Evolutionary conservation across 1,284 basidiomycete genomes (phyloP).

Genomic region (Phylloboletellus chloephorus): DNA sequence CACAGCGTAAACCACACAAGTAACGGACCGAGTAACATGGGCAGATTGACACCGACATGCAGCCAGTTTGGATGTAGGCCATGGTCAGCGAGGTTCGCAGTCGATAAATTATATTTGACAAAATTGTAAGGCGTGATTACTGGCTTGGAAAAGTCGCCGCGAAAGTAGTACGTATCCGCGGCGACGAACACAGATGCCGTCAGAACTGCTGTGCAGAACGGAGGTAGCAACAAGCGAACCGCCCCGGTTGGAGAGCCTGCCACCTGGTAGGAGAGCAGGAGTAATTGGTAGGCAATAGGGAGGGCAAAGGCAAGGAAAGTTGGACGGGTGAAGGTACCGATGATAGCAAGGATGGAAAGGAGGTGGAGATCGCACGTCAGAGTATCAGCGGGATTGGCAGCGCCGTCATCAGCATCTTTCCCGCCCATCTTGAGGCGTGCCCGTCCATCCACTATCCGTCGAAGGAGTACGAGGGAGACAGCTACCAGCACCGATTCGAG

Average conservation of each 20-base stretch:
- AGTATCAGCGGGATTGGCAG: background rate
- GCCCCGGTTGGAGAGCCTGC: constrained; percentile 13
- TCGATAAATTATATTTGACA: constrained; percentile 35
- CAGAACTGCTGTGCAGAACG: constrained; percentile 19
- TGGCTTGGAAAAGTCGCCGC: constrained; percentile 14
- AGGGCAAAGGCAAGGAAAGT: constrained; percentile 35
- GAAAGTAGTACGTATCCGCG: constrained; percentile 33
- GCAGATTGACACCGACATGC: constrained; percentile 36
- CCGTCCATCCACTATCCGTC: constrained; percentile 10
- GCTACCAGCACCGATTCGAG: constrained; percentile 34
- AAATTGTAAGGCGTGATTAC: constrained; percentile 38
- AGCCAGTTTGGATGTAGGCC: constrained; percentile 40
- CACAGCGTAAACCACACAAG: constrained; percentile 22
- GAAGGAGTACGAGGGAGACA: constrained; percentile 26
- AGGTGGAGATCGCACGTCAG: constrained; percentile 17
- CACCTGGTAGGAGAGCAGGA: constrained; percentile 15
- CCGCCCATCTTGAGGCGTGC: background rate
- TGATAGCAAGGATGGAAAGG: constrained; percentile 25
- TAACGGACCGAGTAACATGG: constrained; percentile 36
- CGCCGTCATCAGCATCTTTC: background rate
- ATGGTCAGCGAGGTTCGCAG: constrained; percentile 36
- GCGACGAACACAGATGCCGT: constrained; percentile 19
- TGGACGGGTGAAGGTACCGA: constrained; percentile 34
- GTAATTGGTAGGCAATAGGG: constrained; percentile 28
- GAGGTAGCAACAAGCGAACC: constrained; percentile 13